A percentile compares a stretch with the other conserved stretches of the same genome.
These are phyloP conservation scores for Paxillus rubicundulus DNA, from an alignment of 768 basidiomycete genomes.

Conservation along the genomic window DNA sequence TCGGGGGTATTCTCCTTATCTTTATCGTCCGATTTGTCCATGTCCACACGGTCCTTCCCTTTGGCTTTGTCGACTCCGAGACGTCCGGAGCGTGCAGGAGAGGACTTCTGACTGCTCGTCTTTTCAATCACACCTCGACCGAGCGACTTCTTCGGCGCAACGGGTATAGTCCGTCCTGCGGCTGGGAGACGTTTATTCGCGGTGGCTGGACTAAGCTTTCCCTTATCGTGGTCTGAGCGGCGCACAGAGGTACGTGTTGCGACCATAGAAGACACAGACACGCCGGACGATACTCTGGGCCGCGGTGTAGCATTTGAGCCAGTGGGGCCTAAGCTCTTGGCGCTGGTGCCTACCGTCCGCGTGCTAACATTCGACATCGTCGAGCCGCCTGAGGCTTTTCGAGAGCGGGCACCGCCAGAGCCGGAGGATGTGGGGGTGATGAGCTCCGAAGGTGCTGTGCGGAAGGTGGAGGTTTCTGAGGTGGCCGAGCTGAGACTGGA, in stretches of 20 bases:
- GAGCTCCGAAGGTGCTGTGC: conserved; percentile 29
- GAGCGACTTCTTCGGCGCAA: conserved; percentile 18
- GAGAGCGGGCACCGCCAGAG: conserved; percentile 24
- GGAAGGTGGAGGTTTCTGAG: conserved; percentile 30
- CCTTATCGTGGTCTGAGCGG: conserved; percentile 21
- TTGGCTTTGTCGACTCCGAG: conserved; percentile 21
- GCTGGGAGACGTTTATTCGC: conserved; percentile 20
- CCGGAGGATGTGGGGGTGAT: conserved; percentile 28
- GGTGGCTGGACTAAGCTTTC: conserved; percentile 23
- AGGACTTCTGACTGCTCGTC: conserved; percentile 13
- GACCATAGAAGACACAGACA: conserved; percentile 18
- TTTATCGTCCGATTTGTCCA: conserved; percentile 24
- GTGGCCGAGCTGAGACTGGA: conserved; percentile 31
- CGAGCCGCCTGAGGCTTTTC: conserved; percentile 29
- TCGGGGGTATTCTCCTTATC: conserved; percentile 16
- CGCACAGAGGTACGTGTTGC: conserved; percentile 23
- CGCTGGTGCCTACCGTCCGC: conserved; percentile 28
- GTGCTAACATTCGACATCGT: conserved; percentile 31
- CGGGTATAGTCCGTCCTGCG: conserved; percentile 21
- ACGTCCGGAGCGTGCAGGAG: conserved; percentile 14
- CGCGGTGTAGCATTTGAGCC: too few species aligned
- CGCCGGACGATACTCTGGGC: conserved; percentile 16
- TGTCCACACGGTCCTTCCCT: conserved; percentile 39
- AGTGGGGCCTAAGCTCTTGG: conserved; percentile 7
- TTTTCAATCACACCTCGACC: conserved; percentile 14